A percentile compares a stretch with the other conserved stretches of the same genome.
phyloP scores from a whole-genome alignment of 75 land plant species.

The Azolla pinnata region DNA sequence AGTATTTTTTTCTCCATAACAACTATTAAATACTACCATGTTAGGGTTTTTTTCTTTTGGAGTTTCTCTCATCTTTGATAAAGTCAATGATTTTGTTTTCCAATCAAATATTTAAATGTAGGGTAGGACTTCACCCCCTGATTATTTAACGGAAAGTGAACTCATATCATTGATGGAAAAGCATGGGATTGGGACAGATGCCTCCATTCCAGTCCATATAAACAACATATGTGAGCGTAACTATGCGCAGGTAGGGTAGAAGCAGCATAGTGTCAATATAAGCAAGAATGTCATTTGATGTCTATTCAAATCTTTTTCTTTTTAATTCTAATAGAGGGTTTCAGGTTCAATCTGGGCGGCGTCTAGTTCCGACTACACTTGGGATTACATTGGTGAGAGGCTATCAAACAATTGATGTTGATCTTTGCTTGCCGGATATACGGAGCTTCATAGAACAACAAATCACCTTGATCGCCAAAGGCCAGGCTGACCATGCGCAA shows the following conservation, averaged over 20 bases:
- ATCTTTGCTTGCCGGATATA: conserved; percentile 89
- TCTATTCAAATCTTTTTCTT: too few species aligned
- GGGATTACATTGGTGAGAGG: conserved; percentile 82
- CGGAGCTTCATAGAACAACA: conserved; percentile 95
- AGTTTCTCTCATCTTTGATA: too few species aligned
- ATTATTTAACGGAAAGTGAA: conserved; percentile 93
- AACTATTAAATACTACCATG: too few species aligned
- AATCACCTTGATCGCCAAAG: conserved; percentile 86
- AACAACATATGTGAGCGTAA: conserved; percentile 97
- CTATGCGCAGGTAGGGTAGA: conserved; percentile 99
- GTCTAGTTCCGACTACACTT: conserved; percentile 72
- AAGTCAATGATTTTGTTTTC: too few species aligned
- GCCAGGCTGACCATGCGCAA: conserved; percentile 61
- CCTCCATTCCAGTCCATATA: conserved; percentile 93
- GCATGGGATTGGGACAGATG: conserved; percentile 97
- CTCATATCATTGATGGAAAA: conserved; percentile 97
- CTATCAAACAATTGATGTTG: conserved; percentile 86
- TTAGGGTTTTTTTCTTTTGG: conserved; percentile 4
- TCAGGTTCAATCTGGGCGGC: conserved; percentile 89
- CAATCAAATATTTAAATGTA: too few species aligned
- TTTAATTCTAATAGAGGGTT: conserved; percentile 8
- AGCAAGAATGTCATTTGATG: too few species aligned
- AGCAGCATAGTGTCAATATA: too few species aligned
- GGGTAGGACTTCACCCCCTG: conserved; percentile 79
- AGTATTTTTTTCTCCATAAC: not conserved